Base-by-base conservation (phyloP, 1,139 yeast species). In the Petasospora fabianii region DNA sequence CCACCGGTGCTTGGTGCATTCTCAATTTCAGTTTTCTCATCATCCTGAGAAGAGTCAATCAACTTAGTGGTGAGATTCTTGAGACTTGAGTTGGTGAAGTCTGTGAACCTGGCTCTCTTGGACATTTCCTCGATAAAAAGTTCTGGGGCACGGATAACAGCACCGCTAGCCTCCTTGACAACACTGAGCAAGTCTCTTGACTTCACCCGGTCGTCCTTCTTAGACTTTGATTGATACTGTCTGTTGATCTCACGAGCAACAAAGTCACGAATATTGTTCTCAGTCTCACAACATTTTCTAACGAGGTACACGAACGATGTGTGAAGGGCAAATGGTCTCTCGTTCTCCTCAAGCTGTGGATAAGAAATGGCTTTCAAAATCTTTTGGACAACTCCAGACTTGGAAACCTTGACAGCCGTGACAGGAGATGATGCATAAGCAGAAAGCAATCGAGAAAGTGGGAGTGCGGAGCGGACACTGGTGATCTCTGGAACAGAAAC, bases 231-330 rank as follows among this genome's bases (percentile, higher is more conserved):
- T 1, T 62, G 58, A 33, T 71, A 69, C 21, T 63, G 56, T 24
- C 64, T 64, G 7, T 65, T 54, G 13, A 82, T 51, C 40, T 78
- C 81, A 43, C 72, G 59, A 16, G 62, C 56, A 58, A 86, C 75
- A 32, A 74, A 63, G 15, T 64, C 64, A 20, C 68, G 64, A 14
- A 87, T 63, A 13, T 76, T 63, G 0, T 69, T 71, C 0, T 64
- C 61, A 1, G 78, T 73, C 56, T 90, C 97, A 55, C 80, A 78
- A 42, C 88, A 77, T 38, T 84, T 70, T 54, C 96, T 72, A 5
- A 82, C 60, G 21, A 87, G 64, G 18, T 77, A 65, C 3, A 73
- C 60, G 35, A 68, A 64, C 1, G 69, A 53, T 18, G 64, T 59
- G 50, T 60, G 66, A 20, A 53, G 33, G 4, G 41, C 30, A 24